Evolutionary conservation across 2,329 filamentous ascomycete species (phyloP), one percentile per base, ranked within the genome.

Genomic region (Hyphodiscus sp.): DNA sequence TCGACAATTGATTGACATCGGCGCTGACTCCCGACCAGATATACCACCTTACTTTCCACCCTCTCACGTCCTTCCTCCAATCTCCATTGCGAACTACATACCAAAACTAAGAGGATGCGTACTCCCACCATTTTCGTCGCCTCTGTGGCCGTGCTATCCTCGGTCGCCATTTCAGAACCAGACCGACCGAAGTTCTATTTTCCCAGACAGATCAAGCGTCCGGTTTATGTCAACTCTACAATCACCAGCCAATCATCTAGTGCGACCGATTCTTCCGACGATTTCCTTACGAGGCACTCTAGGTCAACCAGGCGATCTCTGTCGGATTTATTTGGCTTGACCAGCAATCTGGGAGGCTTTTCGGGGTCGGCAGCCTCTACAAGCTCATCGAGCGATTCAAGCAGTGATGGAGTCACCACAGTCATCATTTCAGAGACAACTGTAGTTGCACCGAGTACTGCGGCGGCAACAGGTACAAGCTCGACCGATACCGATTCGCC

Each of bases 131-230:
- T 76, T 52, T 61, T 80, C 65, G 74, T 75, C 60, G 74, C 76
- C 68, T 74, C 74, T 19, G 62, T 80, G 62, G 75, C 74, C 59
- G 68, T 78, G 56, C 72, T 75, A 55, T 71, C 75, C 33, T 71
- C 75, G 2, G 64, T 72, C n/a, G 72, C 70, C 52, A 69, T 69
- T 59, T 76, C 75, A 20, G 71, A 76, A 51, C 61, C 67, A 41
- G 68, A 75, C 33, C 70, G 71, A 57, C 78, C 79, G 18, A 75
- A 73, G 64, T 79, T 81, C 63, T 83, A 82, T 66, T 82, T 78
- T 58, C 80, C 80, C 13, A 73, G 76, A 52, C 73, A 80, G 44
- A 71, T 83, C 62, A 82, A 77, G 69, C 74, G 79, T 51, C 71
- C 77, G 54, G 71, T 74, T 50, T 62, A 50, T 57, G 57, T 53